Percentiles rank a stretch among this genome's conserved stretches.
Evolutionary conservation across 768 basidiomycete genomes (phyloP).

Genomic region (Lactarius sp.): DNA sequence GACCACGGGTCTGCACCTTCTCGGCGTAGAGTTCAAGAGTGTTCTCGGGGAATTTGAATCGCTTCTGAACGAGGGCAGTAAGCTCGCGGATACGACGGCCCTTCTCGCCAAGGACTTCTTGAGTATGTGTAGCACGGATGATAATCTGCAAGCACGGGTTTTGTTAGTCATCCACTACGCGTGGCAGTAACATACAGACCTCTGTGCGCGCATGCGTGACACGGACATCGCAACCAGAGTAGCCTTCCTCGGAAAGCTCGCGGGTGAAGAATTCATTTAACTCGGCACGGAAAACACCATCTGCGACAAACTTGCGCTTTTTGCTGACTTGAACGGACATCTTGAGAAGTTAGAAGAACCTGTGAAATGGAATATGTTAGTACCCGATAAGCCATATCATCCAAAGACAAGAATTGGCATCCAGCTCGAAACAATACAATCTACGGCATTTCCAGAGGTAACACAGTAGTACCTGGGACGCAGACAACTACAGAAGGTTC

Average conservation of each 20-base stretch:
- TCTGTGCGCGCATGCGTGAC: slow-evolving; percentile 99
- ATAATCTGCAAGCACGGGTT: slow-evolving; percentile 62
- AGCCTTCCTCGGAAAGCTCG: slow-evolving; percentile 98
- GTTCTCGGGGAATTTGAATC: slow-evolving; percentile 99
- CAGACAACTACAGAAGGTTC: not conserved
- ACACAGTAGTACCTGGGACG: not conserved
- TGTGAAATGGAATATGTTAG: slow-evolving; percentile 18
- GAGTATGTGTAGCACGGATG: slow-evolving; percentile 99
- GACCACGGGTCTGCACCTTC: slow-evolving; percentile 97
- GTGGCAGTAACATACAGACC: slow-evolving; percentile 37
- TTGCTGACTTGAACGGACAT: slow-evolving; percentile 93
- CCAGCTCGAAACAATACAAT: slow-evolving; percentile 15
- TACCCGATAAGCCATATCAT: slow-evolving; percentile 9
- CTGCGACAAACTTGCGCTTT: slow-evolving; percentile 97
- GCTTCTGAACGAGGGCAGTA: slow-evolving; percentile 96
- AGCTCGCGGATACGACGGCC: slow-evolving; percentile 99
- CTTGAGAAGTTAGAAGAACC: slow-evolving; percentile 32
- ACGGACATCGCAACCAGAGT: slow-evolving; percentile 99
- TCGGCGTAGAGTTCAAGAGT: slow-evolving; percentile 98
- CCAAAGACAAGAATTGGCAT: slow-evolving; percentile 10
- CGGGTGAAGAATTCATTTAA: slow-evolving; percentile 98
- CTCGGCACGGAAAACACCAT: slow-evolving; percentile 99
- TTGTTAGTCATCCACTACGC: slow-evolving; percentile 6
- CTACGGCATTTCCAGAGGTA: not conserved
- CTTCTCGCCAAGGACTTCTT: slow-evolving; percentile 98